These are phyloP conservation scores for Flaveria brownii DNA, from an alignment of 129 eudicot species.

Conservation along the genomic window DNA sequence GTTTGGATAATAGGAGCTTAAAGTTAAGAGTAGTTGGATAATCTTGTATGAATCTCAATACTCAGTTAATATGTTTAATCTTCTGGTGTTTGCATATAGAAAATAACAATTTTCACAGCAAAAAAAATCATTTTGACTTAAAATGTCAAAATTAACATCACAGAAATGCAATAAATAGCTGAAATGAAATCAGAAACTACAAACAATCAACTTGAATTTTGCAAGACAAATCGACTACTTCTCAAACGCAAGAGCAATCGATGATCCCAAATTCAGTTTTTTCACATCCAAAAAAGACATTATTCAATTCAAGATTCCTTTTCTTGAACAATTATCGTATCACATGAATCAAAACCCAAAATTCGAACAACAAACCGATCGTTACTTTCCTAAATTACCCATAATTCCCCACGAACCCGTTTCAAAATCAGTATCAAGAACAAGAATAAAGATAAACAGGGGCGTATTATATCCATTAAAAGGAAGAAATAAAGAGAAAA, in stretches of 20 bases:
- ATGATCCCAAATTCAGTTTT: neutral
- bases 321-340: neutral
- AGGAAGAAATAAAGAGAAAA: slow-evolving; percentile 22
- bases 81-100: no score
- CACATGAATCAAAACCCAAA: slow-evolving; percentile 12
- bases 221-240: neutral
- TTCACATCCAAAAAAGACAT: neutral
- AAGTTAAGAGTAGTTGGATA: no score
- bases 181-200: neutral
- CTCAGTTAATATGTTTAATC: no score
- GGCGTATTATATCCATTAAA: neutral
- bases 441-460: neutral
- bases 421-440: neutral
- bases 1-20: no score
- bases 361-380: neutral
- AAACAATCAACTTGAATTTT: neutral
- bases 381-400: neutral
- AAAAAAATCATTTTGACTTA: neutral
- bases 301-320: neutral
- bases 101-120: no score
- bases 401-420: slow-evolving; percentile 19
- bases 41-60: no score
- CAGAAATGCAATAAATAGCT: neutral
- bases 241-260: neutral
- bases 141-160: neutral